A percentile compares a stretch with the other conserved stretches of the same genome.
phyloP scores from a whole-genome alignment of 1,284 basidiomycete species.

The Exobasidium cylindrosporum region DNA sequence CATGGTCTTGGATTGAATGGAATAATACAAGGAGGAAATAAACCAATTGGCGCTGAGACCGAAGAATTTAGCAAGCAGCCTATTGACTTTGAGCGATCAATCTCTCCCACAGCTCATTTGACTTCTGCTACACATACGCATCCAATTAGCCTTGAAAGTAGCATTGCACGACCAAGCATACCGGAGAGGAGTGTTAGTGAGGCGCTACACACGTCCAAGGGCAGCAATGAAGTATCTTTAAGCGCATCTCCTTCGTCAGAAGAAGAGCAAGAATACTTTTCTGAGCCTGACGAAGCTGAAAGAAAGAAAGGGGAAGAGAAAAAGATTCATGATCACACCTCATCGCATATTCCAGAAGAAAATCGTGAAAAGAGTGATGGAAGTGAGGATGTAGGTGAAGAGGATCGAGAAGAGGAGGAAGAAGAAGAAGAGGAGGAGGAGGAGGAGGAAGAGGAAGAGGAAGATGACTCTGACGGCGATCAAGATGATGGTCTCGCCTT shows the following conservation, averaged over 20 bases:
- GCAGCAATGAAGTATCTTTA: too few relatives aligned
- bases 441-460: conserved; percentile 22
- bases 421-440: conserved; percentile 20
- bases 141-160: too few relatives aligned
- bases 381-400: conserved; percentile 5
- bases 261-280: not conserved
- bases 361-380: not conserved
- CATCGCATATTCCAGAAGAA: not conserved
- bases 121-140: too few relatives aligned
- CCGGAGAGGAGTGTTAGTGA: not conserved
- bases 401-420: conserved; percentile 12
- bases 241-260: too few relatives aligned
- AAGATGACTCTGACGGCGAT: conserved; percentile 23
- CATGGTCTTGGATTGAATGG: not conserved
- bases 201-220: too few relatives aligned
- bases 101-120: too few relatives aligned
- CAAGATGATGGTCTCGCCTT: conserved; percentile 21
- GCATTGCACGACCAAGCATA: too few relatives aligned
- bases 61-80: too few relatives aligned
- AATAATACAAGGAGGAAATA: too few relatives aligned
- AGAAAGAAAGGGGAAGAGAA: not conserved
- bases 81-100: too few relatives aligned
- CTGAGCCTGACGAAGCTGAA: conserved; percentile 6
- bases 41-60: too few relatives aligned
- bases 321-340: not conserved